These are phyloP conservation scores for Barbarea vulgaris DNA, from an alignment of 345 rosid genomes.

Conservation along the genomic window DNA sequence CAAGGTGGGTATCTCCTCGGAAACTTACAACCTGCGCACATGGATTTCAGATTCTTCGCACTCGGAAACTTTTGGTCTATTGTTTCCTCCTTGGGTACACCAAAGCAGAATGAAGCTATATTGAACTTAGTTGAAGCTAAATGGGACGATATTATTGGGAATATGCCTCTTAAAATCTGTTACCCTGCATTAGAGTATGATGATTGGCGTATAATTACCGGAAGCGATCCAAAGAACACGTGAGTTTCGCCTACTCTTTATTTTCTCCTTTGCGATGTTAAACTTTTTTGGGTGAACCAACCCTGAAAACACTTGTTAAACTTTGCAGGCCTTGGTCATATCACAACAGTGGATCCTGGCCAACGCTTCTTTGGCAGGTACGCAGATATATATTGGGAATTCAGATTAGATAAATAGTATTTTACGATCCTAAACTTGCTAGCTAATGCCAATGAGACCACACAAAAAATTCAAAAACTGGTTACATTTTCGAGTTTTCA, in stretches of 20 bases:
- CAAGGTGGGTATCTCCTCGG: slow-evolving; percentile 82
- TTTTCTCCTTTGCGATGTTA: background rate
- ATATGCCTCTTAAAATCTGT: slow-evolving; percentile 90
- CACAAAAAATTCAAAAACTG: background rate
- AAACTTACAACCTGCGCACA: slow-evolving; percentile 82
- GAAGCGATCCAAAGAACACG: slow-evolving; percentile 98
- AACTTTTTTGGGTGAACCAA: background rate
- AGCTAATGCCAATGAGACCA: background rate
- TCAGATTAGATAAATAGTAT: background rate
- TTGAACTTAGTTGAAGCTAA: slow-evolving; percentile 72
- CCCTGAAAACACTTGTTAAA: slow-evolving; percentile 19
- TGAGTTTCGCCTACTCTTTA: slow-evolving; percentile 40
- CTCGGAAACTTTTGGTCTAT: slow-evolving; percentile 89
- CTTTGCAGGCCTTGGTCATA: slow-evolving; percentile 92
- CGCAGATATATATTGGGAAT: background rate
- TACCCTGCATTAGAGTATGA: slow-evolving; percentile 87
- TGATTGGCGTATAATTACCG: slow-evolving; percentile 95
- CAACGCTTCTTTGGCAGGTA: slow-evolving; percentile 99
- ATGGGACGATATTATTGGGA: slow-evolving; percentile 80
- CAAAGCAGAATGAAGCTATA: slow-evolving; percentile 75
- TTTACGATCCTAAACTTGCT: background rate
- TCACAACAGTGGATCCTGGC: slow-evolving; percentile 99
- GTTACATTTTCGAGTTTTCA: background rate
- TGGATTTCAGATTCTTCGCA: slow-evolving; percentile 88
- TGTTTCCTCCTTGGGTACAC: slow-evolving; percentile 74